Base-by-base conservation (phyloP, 371 early-diverging fungal species). In the Polyrhizophydium stewartii region DNA sequence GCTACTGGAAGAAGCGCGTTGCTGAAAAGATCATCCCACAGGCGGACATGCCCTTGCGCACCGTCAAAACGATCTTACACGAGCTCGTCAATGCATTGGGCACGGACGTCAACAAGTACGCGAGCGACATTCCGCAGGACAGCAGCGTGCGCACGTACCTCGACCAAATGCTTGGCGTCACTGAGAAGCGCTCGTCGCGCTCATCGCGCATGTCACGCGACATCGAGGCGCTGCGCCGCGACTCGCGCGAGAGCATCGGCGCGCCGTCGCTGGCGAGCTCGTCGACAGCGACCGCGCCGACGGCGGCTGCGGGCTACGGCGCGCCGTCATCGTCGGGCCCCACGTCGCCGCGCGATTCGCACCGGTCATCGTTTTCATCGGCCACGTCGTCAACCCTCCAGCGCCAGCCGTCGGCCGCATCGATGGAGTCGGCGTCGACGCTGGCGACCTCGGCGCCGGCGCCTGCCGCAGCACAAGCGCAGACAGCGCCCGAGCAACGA, bases 1-100 rank as follows among this genome's bases (percentile, higher is more conserved):
- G 78, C 17, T 90, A 90, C 58, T 96, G 96, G 96, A 91, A 91
- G 61, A 80, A 83, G 37, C 83, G 93, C 33, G 88, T 86, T 12
- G 77, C 79, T 31, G 87, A 88, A 45, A 78, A 81, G 10, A 75
- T 85, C 17, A 56, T 40, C 27, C 88, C 90, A 12, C 72, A 91
- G 57, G 93, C 93, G 45, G 95, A 96, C 58, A 84, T 95, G 89
- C 96, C 96, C 0, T 70, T 92, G 50, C 88, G 94, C 50, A 96
- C 96, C 0, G 90, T 95, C 35, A 96, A 96, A 75, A 95, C 96
- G 0, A 79, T 96, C 30, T 67, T 92, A 31, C 83, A 91, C 30
- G 90, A 93, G 65, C 66, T 96, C 28, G 86, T 86, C 1, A 81
- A 80, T 28, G 79, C 75, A 0, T 72, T 92, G 53, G 88, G 89